Evolutionary conservation across 257 asterid genomes (phyloP), one percentile per base, ranked within the genome.

Genomic region (Knoxia roxburghii): DNA sequence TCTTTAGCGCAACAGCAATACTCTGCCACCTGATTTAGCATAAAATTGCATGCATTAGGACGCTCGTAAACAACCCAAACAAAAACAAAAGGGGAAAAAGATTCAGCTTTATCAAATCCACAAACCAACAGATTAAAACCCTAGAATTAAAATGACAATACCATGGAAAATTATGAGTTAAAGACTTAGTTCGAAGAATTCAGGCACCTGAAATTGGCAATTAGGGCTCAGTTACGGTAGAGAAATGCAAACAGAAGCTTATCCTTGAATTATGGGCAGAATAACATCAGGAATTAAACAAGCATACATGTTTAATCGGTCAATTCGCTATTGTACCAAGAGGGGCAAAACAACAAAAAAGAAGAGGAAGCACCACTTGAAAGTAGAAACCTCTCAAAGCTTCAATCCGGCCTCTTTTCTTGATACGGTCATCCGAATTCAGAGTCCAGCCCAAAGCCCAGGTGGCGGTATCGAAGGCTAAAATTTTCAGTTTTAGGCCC

Each of bases 371-470:
- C 57, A 33, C 33, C 59, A 48, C 53, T 13, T 27, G 10, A 35
- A 39, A 30, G n/a, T n/a, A n/a, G n/a, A n/a, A n/a, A n/a, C n/a
- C n/a, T n/a, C 24, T 20, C 23, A 39, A 61, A 23, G 10, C 24
- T 41, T 41, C 4, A 41, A 59, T 18, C 7, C 15, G 64, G 17
- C 64, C 37, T 56, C 62, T 20, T 17, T 21, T 57, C 24, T 58
- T 20, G 64, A 59, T 57, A 7, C 14, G 53, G 37, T 62, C 67
- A 41, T 26, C 52, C 4, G 52, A 61, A 39, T 20, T 58, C 64
- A 59, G 52, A 61, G 7, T 52, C 67, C 56, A 21, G 67, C 67
- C 51, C 11, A 39, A 54, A 61, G 39, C 21, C 32, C 35, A 41
- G 35, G 53, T 41, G 37, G 23, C 29, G 67, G 23, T 33, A 6